Conservation (phyloP, 345 rosid species). For the Euclidium syriacum region DNA sequence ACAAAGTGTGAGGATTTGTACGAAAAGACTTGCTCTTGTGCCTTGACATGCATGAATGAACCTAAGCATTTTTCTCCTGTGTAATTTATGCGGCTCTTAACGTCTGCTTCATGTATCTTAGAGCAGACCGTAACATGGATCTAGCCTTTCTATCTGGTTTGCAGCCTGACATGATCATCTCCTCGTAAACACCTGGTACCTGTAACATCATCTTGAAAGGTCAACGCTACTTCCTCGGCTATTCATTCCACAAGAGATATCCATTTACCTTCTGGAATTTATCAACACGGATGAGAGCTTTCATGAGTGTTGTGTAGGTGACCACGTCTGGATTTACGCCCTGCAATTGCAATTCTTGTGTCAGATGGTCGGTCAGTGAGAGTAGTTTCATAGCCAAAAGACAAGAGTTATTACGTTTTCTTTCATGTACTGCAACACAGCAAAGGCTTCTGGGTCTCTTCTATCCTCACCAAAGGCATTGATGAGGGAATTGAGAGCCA, state of each 20-base stretch:
- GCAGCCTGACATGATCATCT: conserved; percentile 85
- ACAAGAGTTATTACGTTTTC: conserved; percentile 64
- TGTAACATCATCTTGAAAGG: conserved; percentile 30
- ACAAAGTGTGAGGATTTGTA: conserved; percentile 11
- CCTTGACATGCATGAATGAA: too few species aligned
- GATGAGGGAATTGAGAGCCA: conserved; percentile 87
- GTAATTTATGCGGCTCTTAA: conserved; percentile 33
- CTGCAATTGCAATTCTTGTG: conserved; percentile 45
- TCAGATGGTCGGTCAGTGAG: conserved; percentile 13
- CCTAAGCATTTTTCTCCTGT: conserved; percentile 4
- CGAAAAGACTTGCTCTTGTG: conserved; percentile 1
- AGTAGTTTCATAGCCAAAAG: conserved; percentile 16
- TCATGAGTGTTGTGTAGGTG: conserved; percentile 92
- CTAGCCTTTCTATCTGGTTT: conserved; percentile 90
- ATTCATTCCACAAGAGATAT: neutral
- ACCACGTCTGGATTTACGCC: conserved; percentile 89
- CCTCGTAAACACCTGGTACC: conserved; percentile 91
- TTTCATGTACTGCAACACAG: conserved; percentile 91
- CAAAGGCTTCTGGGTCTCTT: conserved; percentile 87
- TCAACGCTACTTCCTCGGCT: neutral
- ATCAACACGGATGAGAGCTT: conserved; percentile 83
- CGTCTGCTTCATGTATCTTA: conserved; percentile 81
- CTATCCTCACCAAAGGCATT: conserved; percentile 97
- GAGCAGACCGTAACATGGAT: conserved; percentile 92
- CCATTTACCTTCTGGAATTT: conserved; percentile 73